Percentiles rank a stretch among this genome's conserved stretches.
Conservation (phyloP, 148 eudicot species). For the Beta vulgaris region DNA sequence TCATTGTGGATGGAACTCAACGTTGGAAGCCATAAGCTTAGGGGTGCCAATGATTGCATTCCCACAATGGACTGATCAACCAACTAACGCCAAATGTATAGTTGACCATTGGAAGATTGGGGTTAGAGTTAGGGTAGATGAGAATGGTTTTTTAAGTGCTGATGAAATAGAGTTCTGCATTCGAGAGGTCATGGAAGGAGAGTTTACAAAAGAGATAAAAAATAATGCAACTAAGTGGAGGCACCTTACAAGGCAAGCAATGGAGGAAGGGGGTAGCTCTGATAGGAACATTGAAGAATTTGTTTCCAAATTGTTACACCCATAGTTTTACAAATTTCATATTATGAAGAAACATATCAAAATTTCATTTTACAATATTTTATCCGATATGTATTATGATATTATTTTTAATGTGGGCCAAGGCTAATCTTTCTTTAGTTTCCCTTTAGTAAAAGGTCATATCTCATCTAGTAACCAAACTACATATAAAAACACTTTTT, state of each 20-base stretch:
- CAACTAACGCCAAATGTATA: conserved; percentile 50
- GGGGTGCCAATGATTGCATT: conserved; percentile 56
- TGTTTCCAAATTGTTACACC: conserved; percentile 12
- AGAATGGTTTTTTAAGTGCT: conserved; percentile 31
- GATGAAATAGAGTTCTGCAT: conserved; percentile 36
- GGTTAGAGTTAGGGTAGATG: conserved; percentile 31
- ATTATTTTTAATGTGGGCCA: no score
- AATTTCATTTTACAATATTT: no score
- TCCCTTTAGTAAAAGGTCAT: no score
- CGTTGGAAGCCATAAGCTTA: conserved; percentile 45
- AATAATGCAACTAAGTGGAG: conserved; percentile 41
- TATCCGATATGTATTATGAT: no score
- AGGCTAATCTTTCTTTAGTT: no score
- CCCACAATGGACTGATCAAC: conserved; percentile 58
- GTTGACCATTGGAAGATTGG: conserved; percentile 47
- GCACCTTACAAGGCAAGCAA: conserved; percentile 35
- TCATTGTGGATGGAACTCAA: conserved; percentile 68
- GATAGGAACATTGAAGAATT: conserved; percentile 29
- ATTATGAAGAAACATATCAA: no score
- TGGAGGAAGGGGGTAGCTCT: conserved; percentile 30
- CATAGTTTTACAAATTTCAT: neutral
- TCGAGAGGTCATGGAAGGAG: conserved; percentile 46
- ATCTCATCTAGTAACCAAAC: no score
- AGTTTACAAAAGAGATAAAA: conserved; percentile 31
- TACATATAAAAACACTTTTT: no score